Evolutionary conservation across 768 basidiomycete species (phyloP).

Genomic region (Boletus eberwhitei): DNA sequence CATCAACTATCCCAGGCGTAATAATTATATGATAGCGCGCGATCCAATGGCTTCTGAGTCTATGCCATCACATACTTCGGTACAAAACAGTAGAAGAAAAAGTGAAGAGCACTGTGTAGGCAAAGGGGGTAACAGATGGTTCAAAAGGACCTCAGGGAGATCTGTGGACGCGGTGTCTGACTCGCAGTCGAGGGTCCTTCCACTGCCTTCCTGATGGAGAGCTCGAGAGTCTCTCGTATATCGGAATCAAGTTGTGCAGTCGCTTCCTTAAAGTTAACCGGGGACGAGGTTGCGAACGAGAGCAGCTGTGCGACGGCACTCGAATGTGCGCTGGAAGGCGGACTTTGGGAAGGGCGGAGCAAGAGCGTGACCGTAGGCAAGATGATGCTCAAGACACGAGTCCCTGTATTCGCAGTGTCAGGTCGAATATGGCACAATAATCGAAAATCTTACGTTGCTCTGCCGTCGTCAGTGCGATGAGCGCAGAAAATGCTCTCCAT

Average conservation of each 20-base stretch:
- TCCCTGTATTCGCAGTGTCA: conserved; percentile 42
- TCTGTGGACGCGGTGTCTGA: conserved; percentile 63
- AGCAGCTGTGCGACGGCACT: conserved; percentile 68
- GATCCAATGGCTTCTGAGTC: background rate
- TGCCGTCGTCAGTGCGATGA: conserved; percentile 55
- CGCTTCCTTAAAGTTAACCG: conserved; percentile 82
- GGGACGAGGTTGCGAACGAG: conserved; percentile 64
- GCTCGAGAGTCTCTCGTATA: conserved; percentile 64
- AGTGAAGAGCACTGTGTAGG: background rate
- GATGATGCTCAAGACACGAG: conserved; percentile 64
- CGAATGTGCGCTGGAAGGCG: conserved; percentile 46
- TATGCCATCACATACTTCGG: background rate
- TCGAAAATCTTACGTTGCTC: conserved; percentile 53
- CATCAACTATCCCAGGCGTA: background rate
- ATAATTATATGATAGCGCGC: background rate
- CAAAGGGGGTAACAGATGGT: background rate
- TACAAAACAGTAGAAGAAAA: conserved; percentile 1
- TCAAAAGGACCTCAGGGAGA: conserved; percentile 71
- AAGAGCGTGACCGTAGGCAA: conserved; percentile 74
- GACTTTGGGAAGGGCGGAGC: conserved; percentile 48
- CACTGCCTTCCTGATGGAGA: conserved; percentile 73
- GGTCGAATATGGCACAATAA: background rate
- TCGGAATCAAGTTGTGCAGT: conserved; percentile 60
- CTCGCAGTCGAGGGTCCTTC: conserved; percentile 39
- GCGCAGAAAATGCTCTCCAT: conserved; percentile 72